A percentile compares a stretch with the other conserved stretches of the same genome.
These are phyloP conservation scores for Metarhizium rileyi DNA, from an alignment of 2,329 filamentous ascomycete genomes.

Conservation along the genomic window DNA sequence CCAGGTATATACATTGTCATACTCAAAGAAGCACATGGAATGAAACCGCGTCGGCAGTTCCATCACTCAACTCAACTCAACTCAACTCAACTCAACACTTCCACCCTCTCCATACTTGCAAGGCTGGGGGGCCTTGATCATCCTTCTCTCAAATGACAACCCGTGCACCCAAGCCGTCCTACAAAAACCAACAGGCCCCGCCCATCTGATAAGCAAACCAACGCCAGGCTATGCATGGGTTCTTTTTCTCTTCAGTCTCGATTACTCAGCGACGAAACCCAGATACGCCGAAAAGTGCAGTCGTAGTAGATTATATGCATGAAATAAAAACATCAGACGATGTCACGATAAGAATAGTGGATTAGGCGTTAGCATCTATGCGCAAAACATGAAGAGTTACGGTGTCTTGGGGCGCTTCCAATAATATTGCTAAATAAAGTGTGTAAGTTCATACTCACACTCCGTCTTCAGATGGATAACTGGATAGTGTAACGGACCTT, in stretches of 20 bases:
- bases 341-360: neutral
- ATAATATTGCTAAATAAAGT: slow-evolving; percentile 57
- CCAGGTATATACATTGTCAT: no score
- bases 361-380: neutral
- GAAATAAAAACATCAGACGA: neutral
- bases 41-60: no score
- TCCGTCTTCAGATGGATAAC: slow-evolving; percentile 12
- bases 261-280: neutral
- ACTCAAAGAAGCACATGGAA: no score
- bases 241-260: neutral
- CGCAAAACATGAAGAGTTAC: slow-evolving; percentile 19
- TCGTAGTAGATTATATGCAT: slow-evolving; percentile 1
- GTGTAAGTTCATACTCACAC: slow-evolving; percentile 1
- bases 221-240: slow-evolving; percentile 5
- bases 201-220: slow-evolving; percentile 1
- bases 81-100: no score
- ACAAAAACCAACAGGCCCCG: neutral
- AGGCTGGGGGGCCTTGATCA: no score
- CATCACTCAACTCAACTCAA: no score
- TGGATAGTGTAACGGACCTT: slow-evolving; percentile 69
- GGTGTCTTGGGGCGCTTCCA: slow-evolving; percentile 57
- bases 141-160: no score
- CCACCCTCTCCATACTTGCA: no score
- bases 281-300: neutral
- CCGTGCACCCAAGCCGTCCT: neutral